These are phyloP conservation scores for Colletotrichum sp. DNA, from an alignment of 2,329 filamentous ascomycete species.

Conservation along the genomic window DNA sequence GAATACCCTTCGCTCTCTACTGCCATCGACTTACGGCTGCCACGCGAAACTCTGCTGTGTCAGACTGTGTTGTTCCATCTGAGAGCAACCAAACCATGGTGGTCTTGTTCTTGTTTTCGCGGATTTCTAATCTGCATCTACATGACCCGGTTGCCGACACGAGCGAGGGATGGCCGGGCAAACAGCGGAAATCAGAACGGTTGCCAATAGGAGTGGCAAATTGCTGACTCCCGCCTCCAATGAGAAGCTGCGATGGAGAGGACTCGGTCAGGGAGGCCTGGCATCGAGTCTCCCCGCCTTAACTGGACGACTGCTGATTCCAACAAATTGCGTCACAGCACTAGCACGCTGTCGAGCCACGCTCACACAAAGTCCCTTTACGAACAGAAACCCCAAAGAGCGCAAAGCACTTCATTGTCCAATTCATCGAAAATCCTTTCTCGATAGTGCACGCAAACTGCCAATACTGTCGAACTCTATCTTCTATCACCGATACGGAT, in stretches of 20 bases:
- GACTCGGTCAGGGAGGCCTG: constrained; percentile 1
- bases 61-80: background rate
- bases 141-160: background rate
- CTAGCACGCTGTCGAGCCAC: constrained; percentile 7
- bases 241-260: background rate
- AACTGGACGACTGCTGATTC: background rate
- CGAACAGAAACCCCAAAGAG: background rate
- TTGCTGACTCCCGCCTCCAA: background rate
- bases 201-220: constrained; percentile 5
- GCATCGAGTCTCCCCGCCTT: background rate
- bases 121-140: constrained; percentile 13
- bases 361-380: background rate
- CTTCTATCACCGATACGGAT: background rate
- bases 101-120: background rate
- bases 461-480: background rate
- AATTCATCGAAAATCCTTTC: background rate
- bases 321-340: constrained; percentile 22
- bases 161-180: constrained; percentile 3
- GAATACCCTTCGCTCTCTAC: background rate
- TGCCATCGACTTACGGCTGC: background rate
- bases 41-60: constrained; percentile 8
- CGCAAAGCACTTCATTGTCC: background rate
- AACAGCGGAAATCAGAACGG: background rate
- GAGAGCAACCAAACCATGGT: background rate
- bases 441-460: background rate